Base-by-base conservation (phyloP, 176 grass and related monocot genomes). In the Lolium rigidum region DNA sequence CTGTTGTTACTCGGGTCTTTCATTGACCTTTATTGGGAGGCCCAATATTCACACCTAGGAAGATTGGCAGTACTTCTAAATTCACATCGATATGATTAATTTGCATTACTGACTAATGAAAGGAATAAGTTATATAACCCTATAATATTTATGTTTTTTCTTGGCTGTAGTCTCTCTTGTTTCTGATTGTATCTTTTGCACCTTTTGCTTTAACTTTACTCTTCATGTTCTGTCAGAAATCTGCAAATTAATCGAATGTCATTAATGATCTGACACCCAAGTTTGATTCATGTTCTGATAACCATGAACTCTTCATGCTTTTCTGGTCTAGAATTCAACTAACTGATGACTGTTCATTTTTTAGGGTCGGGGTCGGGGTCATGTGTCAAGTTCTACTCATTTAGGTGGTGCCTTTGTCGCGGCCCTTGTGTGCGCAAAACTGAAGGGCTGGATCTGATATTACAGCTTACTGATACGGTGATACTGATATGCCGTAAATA, bases 401-500 rank as follows among this genome's bases (percentile, higher is more conserved):
- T 84, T 98, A 67, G 95, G 93, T 20, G 93, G 91, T 75, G 88
- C 90, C 4, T 26, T 94, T 7, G 88, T 94, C n/a, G 91, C 86
- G 60, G 83, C 78, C 35, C 68, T 95, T 74, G 56, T 67, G 66
- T 94, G 83, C 55, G 82, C 91, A 80, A 44, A 92, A 87, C 44
- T 98, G 54, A 97, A 80, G 84, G 69, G 90, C n/a, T 84, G 70
- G 90, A 90, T 95, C 70, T 95, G 79, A 95, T 76, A 47, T 25
- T 44, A n/a, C 24, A 86, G 22, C 76, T 59, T 35, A 12, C 41
- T 63, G 51, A n/a, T 44, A 44, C 68, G 11, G 18, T 63, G 51
- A n/a, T 44, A 44, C 68, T 21, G 18, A 70, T 44, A 44, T 76
- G 62, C 28, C 28, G 25, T 48, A 80, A 64, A 48, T 22, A 14